Evolutionary conservation across 2,329 filamentous ascomycete species (phyloP).

Genomic region (Lasiodiplodia sp.): DNA sequence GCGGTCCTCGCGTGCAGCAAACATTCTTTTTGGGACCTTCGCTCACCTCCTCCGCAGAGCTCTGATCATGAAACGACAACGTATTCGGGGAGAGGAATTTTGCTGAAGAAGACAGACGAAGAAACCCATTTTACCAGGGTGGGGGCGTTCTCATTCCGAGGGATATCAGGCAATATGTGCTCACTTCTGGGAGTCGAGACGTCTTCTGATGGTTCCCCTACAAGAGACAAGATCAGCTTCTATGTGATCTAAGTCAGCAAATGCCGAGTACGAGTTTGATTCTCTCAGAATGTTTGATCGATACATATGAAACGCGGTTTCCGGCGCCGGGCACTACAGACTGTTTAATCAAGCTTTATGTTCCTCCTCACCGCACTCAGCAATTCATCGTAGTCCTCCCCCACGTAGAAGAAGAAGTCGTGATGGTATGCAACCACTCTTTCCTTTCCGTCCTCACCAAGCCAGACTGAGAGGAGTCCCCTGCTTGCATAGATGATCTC

Average conservation of each 20-base stretch:
- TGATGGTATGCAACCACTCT: neutral
- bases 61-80: neutral
- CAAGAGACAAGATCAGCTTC: neutral
- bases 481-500: neutral
- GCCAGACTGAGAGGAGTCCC: neutral
- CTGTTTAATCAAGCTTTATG: neutral
- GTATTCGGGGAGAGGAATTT: neutral
- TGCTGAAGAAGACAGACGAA: neutral
- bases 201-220: neutral
- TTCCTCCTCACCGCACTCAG: neutral
- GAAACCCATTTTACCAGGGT: neutral
- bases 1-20: neutral
- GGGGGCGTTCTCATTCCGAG: neutral
- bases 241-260: neutral
- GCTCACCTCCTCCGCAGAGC: neutral
- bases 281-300: too few relatives aligned
- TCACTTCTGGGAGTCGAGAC: neutral
- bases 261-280: too few relatives aligned
- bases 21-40: rapidly evolving
- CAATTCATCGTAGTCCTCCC: neutral
- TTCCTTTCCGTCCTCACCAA: neutral
- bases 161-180: neutral
- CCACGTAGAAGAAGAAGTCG: neutral
- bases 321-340: too few relatives aligned
- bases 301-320: too few relatives aligned